These are phyloP conservation scores for Triticum turgidum DNA, from an alignment of 176 grass and related monocot species.

Conservation along the genomic window DNA sequence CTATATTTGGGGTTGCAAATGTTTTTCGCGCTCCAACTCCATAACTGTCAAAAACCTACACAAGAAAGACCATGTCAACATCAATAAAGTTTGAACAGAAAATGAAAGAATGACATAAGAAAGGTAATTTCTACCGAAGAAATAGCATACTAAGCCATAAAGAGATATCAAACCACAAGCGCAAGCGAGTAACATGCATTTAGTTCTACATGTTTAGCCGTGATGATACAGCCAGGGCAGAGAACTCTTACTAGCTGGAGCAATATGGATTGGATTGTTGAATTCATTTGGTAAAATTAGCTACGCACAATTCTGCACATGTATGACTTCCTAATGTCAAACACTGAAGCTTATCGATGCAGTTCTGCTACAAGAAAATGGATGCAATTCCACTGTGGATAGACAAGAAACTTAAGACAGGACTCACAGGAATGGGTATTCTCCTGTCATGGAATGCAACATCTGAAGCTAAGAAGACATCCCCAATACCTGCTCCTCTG, in stretches of 20 bases:
- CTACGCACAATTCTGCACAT: not conserved
- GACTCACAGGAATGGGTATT: slow-evolving; percentile 96
- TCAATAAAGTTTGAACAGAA: slow-evolving; percentile 15
- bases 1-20: slow-evolving; percentile 59
- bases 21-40: slow-evolving; percentile 69
- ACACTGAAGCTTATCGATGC: not conserved
- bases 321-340: not conserved
- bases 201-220: not conserved
- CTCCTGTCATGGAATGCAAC: slow-evolving; percentile 98
- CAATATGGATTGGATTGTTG: not conserved
- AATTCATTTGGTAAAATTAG: not conserved
- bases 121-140: not conserved
- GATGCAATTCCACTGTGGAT: not conserved
- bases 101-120: not conserved
- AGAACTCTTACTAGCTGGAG: not conserved
- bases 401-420: not conserved
- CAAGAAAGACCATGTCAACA: slow-evolving; percentile 18
- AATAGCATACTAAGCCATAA: not conserved
- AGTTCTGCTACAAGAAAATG: not conserved
- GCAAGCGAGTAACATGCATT: not conserved
- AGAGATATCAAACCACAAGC: not conserved
- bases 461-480: slow-evolving; percentile 80
- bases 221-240: not conserved
- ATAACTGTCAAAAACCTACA: slow-evolving; percentile 90
- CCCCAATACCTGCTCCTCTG: slow-evolving; percentile 83